Base-by-base conservation (phyloP, 2,329 filamentous ascomycete genomes). In the Claviceps sp. region DNA sequence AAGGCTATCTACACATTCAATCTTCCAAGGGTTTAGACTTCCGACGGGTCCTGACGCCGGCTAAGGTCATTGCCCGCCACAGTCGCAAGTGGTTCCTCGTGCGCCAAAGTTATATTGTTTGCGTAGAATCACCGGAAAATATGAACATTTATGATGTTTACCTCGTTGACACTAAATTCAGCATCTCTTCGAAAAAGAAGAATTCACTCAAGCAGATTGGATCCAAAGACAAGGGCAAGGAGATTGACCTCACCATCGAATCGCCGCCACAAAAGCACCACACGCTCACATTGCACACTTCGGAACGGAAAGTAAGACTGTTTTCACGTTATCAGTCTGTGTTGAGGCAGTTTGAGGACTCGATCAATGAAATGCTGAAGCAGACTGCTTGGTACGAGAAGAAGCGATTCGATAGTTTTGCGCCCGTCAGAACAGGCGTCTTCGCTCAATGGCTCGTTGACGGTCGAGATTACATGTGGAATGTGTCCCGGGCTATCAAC, bases 131-230 rank as follows among this genome's bases (percentile, higher is more conserved):
- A 0, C 93, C 93, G 0, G 91, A 97, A 65, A 95, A 95, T 60
- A 95, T 97, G 86, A 91, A 95, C 62, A 94, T 97, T 38, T 96
- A 95, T 65, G 94, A 98, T 68, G 93, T 98, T 22, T 97, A 96
- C 66, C 76, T 98, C n/a, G 87, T 97, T 26, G 93, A 98, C 64
- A 78, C 86, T 1, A 84, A 87, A 60, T 98, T 98, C 68, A 76
- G 79, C 50, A 82, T 96, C 48, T 82, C 89, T 56, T 81, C 86
- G 52, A 89, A 89, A 68, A 80, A 78, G 58, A 75, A 70, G 58
- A 34, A 34, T 11, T 76, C 77, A 55, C 64, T 77, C 16, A 75
- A 72, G 58, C 71, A 75, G 50, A 71, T 78, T 14, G 68, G 66
- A 24, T 66, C 84, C 40, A 76, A 84, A 59, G 81, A 84, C 22